These are phyloP conservation scores for Chenopodium suecicum DNA, from an alignment of 148 eudicot genomes.

Conservation along the genomic window DNA sequence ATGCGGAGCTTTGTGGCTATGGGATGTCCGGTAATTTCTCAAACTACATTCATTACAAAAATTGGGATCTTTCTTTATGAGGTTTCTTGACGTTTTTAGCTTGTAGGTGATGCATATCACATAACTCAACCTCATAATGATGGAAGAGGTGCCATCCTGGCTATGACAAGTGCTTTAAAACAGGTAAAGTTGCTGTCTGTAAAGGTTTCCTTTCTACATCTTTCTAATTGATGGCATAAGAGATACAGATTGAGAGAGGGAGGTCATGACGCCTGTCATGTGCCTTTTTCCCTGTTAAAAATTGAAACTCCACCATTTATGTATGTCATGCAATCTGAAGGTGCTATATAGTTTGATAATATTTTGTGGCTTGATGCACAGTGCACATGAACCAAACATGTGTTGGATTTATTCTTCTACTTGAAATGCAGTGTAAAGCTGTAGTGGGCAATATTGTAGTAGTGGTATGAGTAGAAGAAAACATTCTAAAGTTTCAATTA, in stretches of 20 bases:
- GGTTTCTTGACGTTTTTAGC: slow-evolving; percentile 10
- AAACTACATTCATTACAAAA: not conserved
- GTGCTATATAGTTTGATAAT: not conserved
- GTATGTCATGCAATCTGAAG: not conserved
- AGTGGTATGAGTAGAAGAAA: not conserved
- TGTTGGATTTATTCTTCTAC: not conserved
- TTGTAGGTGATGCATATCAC: slow-evolving; percentile 86
- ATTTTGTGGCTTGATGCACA: not conserved
- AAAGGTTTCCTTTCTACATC: not conserved
- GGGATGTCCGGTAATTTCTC: slow-evolving; percentile 81
- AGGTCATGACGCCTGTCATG: not conserved
- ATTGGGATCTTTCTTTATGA: slow-evolving; percentile 12
- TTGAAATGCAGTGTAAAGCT: not conserved
- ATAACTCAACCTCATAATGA: slow-evolving; percentile 90
- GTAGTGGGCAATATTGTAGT: not conserved
- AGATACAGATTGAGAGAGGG: not conserved
- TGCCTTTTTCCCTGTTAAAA: not conserved
- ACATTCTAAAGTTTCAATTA: not conserved
- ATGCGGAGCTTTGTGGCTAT: slow-evolving; percentile 89
- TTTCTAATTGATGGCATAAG: not conserved
- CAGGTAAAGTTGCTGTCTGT: slow-evolving; percentile 49
- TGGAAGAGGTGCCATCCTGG: slow-evolving; percentile 94
- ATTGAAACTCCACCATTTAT: not conserved
- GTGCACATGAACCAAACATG: not conserved
- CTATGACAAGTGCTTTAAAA: slow-evolving; percentile 83